Conservation (phyloP, 208 protist genomes). For the Tritrichomonas foetus region DNA sequence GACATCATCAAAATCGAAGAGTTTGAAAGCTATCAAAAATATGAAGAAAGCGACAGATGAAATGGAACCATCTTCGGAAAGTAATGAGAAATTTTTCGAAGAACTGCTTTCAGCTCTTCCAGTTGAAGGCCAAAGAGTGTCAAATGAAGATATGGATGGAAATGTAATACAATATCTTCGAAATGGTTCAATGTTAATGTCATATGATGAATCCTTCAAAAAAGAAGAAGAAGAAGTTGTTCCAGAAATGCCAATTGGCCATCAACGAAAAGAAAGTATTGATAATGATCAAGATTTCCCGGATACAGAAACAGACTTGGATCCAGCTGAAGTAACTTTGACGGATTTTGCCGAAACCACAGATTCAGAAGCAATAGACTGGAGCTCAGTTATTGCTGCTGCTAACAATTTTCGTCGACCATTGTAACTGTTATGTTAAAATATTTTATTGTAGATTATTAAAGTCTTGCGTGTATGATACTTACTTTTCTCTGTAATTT, state of each 20-base stretch:
- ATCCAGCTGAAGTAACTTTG: background rate
- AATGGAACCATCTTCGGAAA: background rate
- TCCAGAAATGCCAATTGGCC: no score
- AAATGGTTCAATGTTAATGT: background rate
- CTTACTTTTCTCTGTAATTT: no score
- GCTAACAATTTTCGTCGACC: no score
- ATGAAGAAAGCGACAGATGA: background rate
- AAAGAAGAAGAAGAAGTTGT: no score
- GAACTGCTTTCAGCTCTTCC: background rate
- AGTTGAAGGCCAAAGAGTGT: background rate
- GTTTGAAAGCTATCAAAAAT: background rate
- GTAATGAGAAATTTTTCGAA: no score
- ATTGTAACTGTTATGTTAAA: no score
- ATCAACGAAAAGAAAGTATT: no score
- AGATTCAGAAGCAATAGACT: background rate
- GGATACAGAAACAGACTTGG: background rate
- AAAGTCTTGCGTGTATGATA: no score
- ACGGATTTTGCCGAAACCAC: constrained; percentile 24
- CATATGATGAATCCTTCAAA: no score
- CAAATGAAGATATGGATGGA: background rate
- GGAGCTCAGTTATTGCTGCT: no score
- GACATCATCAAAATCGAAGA: background rate
- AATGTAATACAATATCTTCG: background rate
- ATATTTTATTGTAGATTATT: no score
- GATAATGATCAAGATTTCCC: background rate